These are phyloP conservation scores for Cryptococcus jaspeensis DNA, from an alignment of 1,284 basidiomycete species.

Conservation along the genomic window DNA sequence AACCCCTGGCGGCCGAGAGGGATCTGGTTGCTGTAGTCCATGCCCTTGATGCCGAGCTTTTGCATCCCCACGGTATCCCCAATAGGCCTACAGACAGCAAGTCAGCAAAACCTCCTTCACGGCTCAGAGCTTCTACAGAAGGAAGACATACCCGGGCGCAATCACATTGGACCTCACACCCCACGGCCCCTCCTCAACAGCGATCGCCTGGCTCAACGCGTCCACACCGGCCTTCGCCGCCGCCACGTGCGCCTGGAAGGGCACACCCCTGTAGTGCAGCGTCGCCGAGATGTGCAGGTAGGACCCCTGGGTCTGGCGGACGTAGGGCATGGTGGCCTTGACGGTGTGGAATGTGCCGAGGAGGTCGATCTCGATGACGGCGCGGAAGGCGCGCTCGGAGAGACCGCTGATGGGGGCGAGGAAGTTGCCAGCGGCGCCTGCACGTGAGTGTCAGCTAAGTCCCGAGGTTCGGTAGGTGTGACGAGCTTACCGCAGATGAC, in stretches of 20 bases:
- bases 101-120: too few species aligned
- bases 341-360: slow-evolving; percentile 92
- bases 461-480: too few species aligned
- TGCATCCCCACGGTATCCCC: slow-evolving; percentile 79
- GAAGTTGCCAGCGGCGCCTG: slow-evolving; percentile 88
- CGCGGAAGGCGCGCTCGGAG: slow-evolving; percentile 84
- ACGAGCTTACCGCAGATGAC: slow-evolving; percentile 77
- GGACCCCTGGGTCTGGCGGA: slow-evolving; percentile 70
- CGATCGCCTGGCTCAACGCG: slow-evolving; percentile 76
- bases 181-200: slow-evolving; percentile 88
- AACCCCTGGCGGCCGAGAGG: slow-evolving; percentile 68
- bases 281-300: slow-evolving; percentile 92
- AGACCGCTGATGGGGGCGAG: slow-evolving; percentile 75
- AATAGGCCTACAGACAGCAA: slow-evolving; percentile 60
- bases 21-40: slow-evolving; percentile 40
- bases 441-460: neutral
- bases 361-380: slow-evolving; percentile 92
- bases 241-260: slow-evolving; percentile 88
- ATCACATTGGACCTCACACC: slow-evolving; percentile 94
- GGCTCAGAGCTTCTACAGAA: neutral
- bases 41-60: slow-evolving; percentile 60
- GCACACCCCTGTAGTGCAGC: slow-evolving; percentile 85
- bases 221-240: slow-evolving; percentile 95
- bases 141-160: slow-evolving; percentile 62
- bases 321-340: slow-evolving; percentile 77